A percentile compares a stretch with the other conserved stretches of the same genome.
Evolutionary conservation across 768 basidiomycete species (phyloP).

Genomic region (Mycena polygramma): DNA sequence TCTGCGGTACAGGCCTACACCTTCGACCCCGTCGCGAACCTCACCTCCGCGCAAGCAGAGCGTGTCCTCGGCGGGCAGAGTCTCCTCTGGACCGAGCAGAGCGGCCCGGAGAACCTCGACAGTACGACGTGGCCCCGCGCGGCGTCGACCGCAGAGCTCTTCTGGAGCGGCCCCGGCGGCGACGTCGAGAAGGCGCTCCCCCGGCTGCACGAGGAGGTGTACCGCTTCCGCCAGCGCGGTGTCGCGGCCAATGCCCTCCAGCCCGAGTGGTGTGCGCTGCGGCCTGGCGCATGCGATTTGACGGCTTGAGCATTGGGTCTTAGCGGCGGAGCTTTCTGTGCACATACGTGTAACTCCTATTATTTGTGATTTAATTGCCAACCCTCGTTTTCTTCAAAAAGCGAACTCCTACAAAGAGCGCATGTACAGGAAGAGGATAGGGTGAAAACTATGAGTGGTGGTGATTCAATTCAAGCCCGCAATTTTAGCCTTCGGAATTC

Average conservation of each 20-base stretch:
- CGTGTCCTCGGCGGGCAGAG: conserved; percentile 43
- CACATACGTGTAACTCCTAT: too few relatives aligned
- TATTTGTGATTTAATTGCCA: too few relatives aligned
- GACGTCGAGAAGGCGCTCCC: conserved; percentile 42
- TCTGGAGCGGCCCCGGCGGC: conserved; percentile 61
- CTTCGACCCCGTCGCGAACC: conserved; percentile 63
- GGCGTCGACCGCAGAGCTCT: conserved; percentile 65
- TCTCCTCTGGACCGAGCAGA: conserved; percentile 68
- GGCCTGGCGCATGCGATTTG: conserved; percentile 60
- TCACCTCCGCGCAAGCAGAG: conserved; percentile 51
- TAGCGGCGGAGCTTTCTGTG: too few relatives aligned
- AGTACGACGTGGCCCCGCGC: conserved; percentile 65
- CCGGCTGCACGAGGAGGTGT: conserved; percentile 63
- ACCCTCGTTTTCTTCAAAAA: too few relatives aligned
- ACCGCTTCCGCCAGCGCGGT: conserved; percentile 64
- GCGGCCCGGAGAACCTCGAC: conserved; percentile 61
- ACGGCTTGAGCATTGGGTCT: conserved; percentile 7
- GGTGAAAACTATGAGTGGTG: too few relatives aligned
- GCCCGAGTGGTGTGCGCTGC: conserved; percentile 68
- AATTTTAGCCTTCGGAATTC: too few relatives aligned
- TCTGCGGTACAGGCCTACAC: conserved; percentile 53
- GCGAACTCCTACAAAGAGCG: too few relatives aligned
- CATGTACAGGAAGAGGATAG: too few relatives aligned
- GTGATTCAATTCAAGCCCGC: too few relatives aligned
- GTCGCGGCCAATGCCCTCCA: conserved; percentile 63